Evolutionary conservation across 2,329 filamentous ascomycete species (phyloP).

Genomic region (Thelonectria rubi): DNA sequence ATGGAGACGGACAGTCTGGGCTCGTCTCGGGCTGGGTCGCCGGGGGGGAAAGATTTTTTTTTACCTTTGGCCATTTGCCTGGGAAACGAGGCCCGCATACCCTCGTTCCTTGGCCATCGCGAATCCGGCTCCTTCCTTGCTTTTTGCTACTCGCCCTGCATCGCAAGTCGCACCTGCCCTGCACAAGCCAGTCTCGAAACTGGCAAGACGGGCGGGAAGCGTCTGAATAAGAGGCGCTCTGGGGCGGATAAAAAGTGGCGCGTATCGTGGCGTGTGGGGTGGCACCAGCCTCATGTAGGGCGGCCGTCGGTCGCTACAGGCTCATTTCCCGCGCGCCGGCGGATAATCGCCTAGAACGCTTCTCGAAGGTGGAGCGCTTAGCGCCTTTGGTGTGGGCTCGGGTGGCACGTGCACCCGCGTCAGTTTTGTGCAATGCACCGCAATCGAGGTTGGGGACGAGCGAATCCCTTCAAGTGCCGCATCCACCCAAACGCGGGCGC

Average conservation of each 20-base stretch:
- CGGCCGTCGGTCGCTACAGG: conserved; percentile 34
- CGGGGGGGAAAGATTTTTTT: conserved; percentile 9
- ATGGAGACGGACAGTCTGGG: conserved; percentile 29
- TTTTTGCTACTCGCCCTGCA: neutral
- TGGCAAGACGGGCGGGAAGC: conserved; percentile 2
- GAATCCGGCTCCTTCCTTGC: conserved; percentile 8
- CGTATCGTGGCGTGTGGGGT: conserved; percentile 28
- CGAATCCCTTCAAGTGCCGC: conserved; percentile 17
- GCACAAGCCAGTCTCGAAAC: conserved; percentile 27
- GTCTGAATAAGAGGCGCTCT: conserved; percentile 23
- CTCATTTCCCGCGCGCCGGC: conserved; percentile 32
- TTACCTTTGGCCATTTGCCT: conserved; percentile 7
- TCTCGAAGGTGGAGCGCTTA: conserved; percentile 40
- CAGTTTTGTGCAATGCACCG: conserved; percentile 41
- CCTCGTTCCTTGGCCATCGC: neutral
- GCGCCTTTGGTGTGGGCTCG: conserved; percentile 9
- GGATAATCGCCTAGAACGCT: conserved; percentile 30
- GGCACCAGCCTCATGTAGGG: conserved; percentile 31
- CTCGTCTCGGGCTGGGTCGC: conserved; percentile 19
- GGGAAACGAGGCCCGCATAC: conserved; percentile 13
- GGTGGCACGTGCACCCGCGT: conserved; percentile 40
- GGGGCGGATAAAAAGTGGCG: conserved; percentile 12
- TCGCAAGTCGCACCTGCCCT: conserved; percentile 7
- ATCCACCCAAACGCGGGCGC: conserved; percentile 23
- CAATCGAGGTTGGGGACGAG: conserved; percentile 42